Percentiles rank a stretch among this genome's conserved stretches.
Evolutionary conservation across 169 alveolate genomes (phyloP).

Genomic region (Plasmodium inui): DNA sequence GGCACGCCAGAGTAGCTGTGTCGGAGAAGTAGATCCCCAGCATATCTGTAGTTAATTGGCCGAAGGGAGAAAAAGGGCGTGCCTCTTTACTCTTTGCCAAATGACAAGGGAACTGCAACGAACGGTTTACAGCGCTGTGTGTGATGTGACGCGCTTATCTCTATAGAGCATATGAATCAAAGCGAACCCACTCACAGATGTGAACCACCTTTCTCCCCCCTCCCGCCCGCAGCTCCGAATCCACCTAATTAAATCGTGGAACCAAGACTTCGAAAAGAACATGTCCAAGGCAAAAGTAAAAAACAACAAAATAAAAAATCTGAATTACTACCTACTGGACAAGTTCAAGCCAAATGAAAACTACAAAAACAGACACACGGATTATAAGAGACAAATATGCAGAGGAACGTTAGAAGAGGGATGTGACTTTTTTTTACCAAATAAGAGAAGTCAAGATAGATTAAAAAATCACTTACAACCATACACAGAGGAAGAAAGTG

Average conservation of each 20-base stretch:
- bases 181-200: neutral
- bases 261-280: slow-evolving; percentile 79
- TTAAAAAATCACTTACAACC: slow-evolving; percentile 88
- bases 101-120: neutral
- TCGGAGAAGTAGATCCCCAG: neutral
- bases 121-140: neutral
- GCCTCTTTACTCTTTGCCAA: neutral
- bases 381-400: slow-evolving; percentile 88
- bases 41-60: neutral
- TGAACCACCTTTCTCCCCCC: slow-evolving; percentile 2
- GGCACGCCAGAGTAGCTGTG: neutral
- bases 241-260: slow-evolving; percentile 85
- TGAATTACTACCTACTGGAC: slow-evolving; percentile 84
- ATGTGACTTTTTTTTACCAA: slow-evolving; percentile 87
- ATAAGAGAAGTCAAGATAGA: slow-evolving; percentile 84
- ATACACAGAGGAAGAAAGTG: slow-evolving; percentile 87
- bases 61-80: neutral
- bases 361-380: slow-evolving; percentile 85
- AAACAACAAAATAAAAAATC: slow-evolving; percentile 81
- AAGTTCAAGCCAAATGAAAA: slow-evolving; percentile 84
- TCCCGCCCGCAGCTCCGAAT: slow-evolving; percentile 65
- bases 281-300: slow-evolving; percentile 78
- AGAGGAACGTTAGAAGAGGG: slow-evolving; percentile 91
- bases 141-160: neutral
- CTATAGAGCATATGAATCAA: neutral